Evolutionary conservation across 495 filamentous ascomycete species (phyloP).

Genomic region (Polyplosphaeria fusca): DNA sequence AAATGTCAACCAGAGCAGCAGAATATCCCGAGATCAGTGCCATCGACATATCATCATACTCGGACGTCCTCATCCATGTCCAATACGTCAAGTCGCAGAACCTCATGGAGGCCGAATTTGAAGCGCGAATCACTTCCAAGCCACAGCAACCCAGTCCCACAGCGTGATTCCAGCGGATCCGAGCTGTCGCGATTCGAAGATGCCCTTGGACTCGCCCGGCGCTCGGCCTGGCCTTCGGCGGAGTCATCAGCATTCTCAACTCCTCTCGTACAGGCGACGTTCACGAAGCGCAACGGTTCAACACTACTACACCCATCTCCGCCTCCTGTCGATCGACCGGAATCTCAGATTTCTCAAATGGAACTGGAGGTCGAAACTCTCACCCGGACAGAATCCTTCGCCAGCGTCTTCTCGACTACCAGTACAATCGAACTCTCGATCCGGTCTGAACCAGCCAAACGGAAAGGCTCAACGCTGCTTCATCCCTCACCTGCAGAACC

Average conservation of each 20-base stretch:
- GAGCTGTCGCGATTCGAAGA: slow-evolving; percentile 10
- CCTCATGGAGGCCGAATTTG: slow-evolving; percentile 17
- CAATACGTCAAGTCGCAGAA: slow-evolving; percentile 5
- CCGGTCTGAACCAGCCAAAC: not conserved
- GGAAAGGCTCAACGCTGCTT: slow-evolving; percentile 6
- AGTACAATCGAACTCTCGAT: not conserved
- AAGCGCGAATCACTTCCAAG: slow-evolving; percentile 2
- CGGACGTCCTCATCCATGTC: no score
- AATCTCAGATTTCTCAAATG: not conserved
- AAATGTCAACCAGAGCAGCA: no score
- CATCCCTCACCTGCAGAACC: not conserved
- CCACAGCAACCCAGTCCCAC: not conserved
- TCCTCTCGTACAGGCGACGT: not conserved
- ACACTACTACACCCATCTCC: slow-evolving; percentile 12
- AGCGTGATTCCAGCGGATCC: slow-evolving; percentile 7
- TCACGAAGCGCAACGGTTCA: slow-evolving; percentile 1
- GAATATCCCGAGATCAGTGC: no score
- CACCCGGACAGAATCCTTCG: no score
- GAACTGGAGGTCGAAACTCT: not conserved
- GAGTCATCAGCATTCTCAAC: not conserved
- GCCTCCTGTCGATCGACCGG: no score
- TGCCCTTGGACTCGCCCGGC: not conserved
- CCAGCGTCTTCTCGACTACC: no score
- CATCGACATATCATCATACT: no score
- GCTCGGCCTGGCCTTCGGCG: not conserved